Evolutionary conservation across 805 yeast genomes (phyloP).

Genomic region (Cyberlindnera saturnus): DNA sequence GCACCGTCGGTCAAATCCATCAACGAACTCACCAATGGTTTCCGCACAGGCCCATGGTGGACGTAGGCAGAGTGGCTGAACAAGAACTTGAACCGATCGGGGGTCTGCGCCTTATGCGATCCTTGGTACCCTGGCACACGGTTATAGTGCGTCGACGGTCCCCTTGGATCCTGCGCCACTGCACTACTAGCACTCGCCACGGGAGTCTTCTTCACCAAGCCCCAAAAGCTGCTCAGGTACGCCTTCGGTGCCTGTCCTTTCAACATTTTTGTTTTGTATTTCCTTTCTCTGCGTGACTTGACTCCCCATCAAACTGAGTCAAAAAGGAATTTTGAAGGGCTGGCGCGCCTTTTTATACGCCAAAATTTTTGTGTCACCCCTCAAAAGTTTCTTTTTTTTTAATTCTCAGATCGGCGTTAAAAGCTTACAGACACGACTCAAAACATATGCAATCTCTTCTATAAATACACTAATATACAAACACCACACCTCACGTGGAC

Average conservation of each 20-base stretch:
- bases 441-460: too few relatives aligned
- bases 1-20: conserved; percentile 47
- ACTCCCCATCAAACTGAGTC: too few relatives aligned
- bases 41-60: conserved; percentile 35
- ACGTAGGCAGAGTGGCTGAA: conserved; percentile 41
- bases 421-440: conserved; percentile 1
- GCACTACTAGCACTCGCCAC: too few relatives aligned
- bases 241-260: background rate
- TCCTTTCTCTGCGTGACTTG: too few relatives aligned
- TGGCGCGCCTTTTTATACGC: too few relatives aligned
- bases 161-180: conserved; percentile 3
- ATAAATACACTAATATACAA: conserved; percentile 1
- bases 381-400: too few relatives aligned
- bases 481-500: conserved; percentile 11
- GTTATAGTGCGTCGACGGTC: conserved; percentile 2
- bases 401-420: too few relatives aligned
- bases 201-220: background rate
- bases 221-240: background rate
- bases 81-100: conserved; percentile 37
- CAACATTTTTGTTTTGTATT: too few relatives aligned
- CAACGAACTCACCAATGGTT: conserved; percentile 40
- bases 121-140: background rate
- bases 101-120: conserved; percentile 7
- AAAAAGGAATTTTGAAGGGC: too few relatives aligned
- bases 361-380: too few relatives aligned